Percentiles rank a stretch among this genome's conserved stretches.
Evolutionary conservation across 2,329 filamentous ascomycete genomes (phyloP).

Genomic region (Aspergillus intermedius): DNA sequence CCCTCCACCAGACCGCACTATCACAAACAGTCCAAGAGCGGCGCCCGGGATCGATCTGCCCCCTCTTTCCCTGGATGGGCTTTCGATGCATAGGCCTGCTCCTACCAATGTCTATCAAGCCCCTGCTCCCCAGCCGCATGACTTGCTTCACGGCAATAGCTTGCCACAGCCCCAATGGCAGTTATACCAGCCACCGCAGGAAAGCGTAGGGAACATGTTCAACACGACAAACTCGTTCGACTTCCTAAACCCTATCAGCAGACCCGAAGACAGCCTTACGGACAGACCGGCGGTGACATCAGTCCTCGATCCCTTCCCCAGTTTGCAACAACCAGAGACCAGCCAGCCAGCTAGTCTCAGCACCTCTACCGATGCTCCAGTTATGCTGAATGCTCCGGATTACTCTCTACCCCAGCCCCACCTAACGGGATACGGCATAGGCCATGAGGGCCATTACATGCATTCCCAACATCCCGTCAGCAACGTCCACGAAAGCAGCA

Average conservation of each 20-base stretch:
- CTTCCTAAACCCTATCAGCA: conserved; percentile 29
- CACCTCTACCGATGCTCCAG: conserved; percentile 20
- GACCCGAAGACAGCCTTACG: conserved; percentile 25
- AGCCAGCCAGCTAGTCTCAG: conserved; percentile 25
- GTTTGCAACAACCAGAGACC: conserved; percentile 24
- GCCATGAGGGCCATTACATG: conserved; percentile 29
- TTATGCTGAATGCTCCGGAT: conserved; percentile 32
- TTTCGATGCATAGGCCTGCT: conserved; percentile 26
- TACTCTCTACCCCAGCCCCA: conserved; percentile 26
- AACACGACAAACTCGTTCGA: conserved; percentile 26
- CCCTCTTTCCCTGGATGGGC: conserved; percentile 31
- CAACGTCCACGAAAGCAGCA: conserved; percentile 27
- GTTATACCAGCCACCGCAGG: conserved; percentile 28
- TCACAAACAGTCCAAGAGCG: conserved; percentile 32
- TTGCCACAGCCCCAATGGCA: conserved; percentile 31
- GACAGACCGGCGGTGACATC: conserved; percentile 32
- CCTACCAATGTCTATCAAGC: conserved; percentile 26
- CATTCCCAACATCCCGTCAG: conserved; percentile 22
- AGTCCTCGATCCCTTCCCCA: conserved; percentile 29
- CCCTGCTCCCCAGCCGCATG: conserved; percentile 19
- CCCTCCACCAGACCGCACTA: conserved; percentile 29
- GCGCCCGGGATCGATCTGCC: conserved; percentile 19
- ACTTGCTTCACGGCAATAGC: conserved; percentile 24
- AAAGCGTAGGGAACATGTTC: conserved; percentile 30
- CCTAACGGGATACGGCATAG: conserved; percentile 24